Conservation (phyloP, 179 eudicot species). For the Camellia oleifera region DNA sequence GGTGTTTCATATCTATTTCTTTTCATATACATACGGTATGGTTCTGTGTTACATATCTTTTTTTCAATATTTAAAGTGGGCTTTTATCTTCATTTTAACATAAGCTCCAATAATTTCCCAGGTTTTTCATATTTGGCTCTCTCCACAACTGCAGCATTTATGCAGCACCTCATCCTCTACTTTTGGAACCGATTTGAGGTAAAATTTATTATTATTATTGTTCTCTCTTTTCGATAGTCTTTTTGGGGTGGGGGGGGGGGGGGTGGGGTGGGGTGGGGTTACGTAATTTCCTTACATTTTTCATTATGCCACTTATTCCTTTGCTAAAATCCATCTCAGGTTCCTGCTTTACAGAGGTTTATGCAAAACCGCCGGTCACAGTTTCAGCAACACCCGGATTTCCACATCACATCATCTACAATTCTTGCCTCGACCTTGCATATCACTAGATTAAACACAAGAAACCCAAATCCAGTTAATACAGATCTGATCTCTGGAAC, state of each 20-base stretch:
- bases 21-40: conserved; percentile 90
- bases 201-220: background rate
- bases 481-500: conserved; percentile 38
- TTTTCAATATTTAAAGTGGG: conserved; percentile 4
- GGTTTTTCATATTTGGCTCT: conserved; percentile 96
- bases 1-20: conserved; percentile 95
- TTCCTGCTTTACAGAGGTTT: conserved; percentile 92
- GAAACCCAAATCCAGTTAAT: conserved; percentile 41
- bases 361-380: conserved; percentile 80
- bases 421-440: conserved; percentile 89
- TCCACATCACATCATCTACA: conserved; percentile 90
- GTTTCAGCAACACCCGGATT: conserved; percentile 88
- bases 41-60: conserved; percentile 14
- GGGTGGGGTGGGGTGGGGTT: too few species aligned
- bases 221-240: background rate
- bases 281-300: background rate
- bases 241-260: too few species aligned
- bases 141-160: conserved; percentile 89
- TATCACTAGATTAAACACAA: conserved; percentile 78
- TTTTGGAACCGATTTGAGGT: conserved; percentile 99
- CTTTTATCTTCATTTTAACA: conserved; percentile 15
- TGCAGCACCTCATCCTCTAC: conserved; percentile 94
- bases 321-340: conserved; percentile 39
- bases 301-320: background rate
- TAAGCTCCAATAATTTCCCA: conserved; percentile 15